Percentiles rank a stretch among this genome's conserved stretches.
phyloP scores from a whole-genome alignment of 345 rosid genomes.

The Salix dunnii region DNA sequence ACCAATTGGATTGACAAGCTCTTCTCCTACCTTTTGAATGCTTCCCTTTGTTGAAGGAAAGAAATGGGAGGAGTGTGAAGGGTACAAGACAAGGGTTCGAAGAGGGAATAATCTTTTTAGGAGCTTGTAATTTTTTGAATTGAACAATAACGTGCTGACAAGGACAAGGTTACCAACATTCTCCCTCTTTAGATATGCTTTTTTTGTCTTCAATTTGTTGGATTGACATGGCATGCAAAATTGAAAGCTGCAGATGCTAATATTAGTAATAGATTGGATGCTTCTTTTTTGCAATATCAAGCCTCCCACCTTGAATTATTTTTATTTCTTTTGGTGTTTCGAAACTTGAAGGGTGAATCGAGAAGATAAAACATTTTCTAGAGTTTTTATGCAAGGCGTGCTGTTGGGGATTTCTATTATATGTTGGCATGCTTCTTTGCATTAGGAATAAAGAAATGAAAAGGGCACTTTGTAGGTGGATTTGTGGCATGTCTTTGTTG shows the following conservation, averaged over 20 bases:
- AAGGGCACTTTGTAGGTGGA: not conserved
- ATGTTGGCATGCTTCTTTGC: not conserved
- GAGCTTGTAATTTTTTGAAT: slow-evolving; percentile 34
- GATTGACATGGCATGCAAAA: slow-evolving; percentile 66
- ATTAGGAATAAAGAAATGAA: not conserved
- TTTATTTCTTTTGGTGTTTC: not conserved
- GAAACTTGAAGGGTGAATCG: not conserved
- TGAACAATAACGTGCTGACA: slow-evolving; percentile 46
- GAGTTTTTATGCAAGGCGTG: not conserved
- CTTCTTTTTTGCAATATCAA: not conserved
- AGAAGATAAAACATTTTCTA: not conserved
- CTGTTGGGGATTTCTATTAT: not conserved
- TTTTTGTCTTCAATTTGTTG: slow-evolving; percentile 54
- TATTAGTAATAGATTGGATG: not conserved
- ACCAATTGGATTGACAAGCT: not conserved
- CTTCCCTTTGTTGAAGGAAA: slow-evolving; percentile 23
- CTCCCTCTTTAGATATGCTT: slow-evolving; percentile 21
- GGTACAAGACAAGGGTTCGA: slow-evolving; percentile 36
- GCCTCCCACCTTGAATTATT: not conserved
- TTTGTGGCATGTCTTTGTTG: not conserved
- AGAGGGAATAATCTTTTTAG: slow-evolving; percentile 41
- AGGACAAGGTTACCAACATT: slow-evolving; percentile 44
- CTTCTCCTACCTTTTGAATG: not conserved
- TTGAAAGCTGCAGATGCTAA: not conserved
- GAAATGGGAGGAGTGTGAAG: slow-evolving; percentile 14